Percentiles rank a stretch among this genome's conserved stretches.
Conservation (phyloP, 2,329 filamentous ascomycete genomes). For the Fragosphaeria purpurea region DNA sequence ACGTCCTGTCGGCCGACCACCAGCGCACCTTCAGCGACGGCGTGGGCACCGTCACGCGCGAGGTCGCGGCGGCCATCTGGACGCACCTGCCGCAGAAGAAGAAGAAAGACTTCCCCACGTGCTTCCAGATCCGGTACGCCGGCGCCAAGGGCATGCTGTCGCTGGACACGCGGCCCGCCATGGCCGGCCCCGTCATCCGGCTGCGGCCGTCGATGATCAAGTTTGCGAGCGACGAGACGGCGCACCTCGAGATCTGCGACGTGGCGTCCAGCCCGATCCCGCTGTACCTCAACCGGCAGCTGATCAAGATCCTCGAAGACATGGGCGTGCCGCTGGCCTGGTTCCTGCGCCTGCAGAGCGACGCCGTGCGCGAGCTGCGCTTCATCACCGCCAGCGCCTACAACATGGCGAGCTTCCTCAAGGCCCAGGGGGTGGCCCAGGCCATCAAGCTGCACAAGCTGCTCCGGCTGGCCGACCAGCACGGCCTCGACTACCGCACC, state of each 20-base stretch:
- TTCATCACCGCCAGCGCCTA: slow-evolving; percentile 44
- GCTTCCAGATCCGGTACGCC: slow-evolving; percentile 64
- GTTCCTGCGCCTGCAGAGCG: slow-evolving; percentile 55
- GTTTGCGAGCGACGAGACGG: slow-evolving; percentile 47
- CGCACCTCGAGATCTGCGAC: slow-evolving; percentile 62
- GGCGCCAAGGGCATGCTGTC: slow-evolving; percentile 73
- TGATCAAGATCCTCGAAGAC: slow-evolving; percentile 82
- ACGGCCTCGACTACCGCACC: slow-evolving; percentile 54
- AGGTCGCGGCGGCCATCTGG: slow-evolving; percentile 52
- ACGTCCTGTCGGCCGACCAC: slow-evolving; percentile 40
- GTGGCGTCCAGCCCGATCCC: slow-evolving; percentile 56
- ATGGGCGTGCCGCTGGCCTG: slow-evolving; percentile 48
- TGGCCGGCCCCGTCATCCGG: slow-evolving; percentile 47
- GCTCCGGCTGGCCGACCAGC: slow-evolving; percentile 45
- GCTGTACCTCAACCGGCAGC: slow-evolving; percentile 64
- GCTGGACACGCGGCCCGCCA: slow-evolving; percentile 42
- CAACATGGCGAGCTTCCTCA: slow-evolving; percentile 59
- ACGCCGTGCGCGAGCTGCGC: slow-evolving; percentile 51
- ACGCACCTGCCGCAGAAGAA: slow-evolving; percentile 35
- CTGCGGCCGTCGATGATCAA: slow-evolving; percentile 73
- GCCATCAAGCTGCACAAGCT: slow-evolving; percentile 51
- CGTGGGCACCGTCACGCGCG: slow-evolving; percentile 60
- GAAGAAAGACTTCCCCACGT: slow-evolving; percentile 40
- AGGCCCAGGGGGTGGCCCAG: slow-evolving; percentile 49
- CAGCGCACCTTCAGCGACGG: slow-evolving; percentile 66